Evolutionary conservation across 2,329 filamentous ascomycete species (phyloP), one percentile per base, ranked within the genome.

Genomic region (Plectosphaerella sp.): DNA sequence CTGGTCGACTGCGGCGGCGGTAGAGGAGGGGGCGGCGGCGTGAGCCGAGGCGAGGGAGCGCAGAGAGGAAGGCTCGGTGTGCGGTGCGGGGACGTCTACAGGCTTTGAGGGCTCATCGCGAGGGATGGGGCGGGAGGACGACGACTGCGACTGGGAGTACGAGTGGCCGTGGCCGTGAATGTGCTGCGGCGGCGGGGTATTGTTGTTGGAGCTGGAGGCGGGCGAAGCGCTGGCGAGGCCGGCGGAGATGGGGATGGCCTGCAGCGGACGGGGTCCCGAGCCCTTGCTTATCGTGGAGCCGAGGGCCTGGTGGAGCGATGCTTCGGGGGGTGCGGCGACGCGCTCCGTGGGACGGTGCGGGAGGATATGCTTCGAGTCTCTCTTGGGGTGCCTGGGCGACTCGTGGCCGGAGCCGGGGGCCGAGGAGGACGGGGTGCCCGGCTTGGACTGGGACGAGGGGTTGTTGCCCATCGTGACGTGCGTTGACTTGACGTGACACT

Each of bases 281-380:
- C 72, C 73, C 47, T 68, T 69, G 62, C 72, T 70, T 55, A 72
- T 72, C 56, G 77, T 80, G 52, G 78, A 81, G 59, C 80, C 80
- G 52, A 79, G 76, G 48, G 82, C 82, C 66, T 83, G 80, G 58
- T 82, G 77, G 56, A 82, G 75, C 48, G 83, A 84, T 50, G 79
- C 76, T 68, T 86, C 83, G 54, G 83, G 83, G 47, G 82, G 81
- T 51, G 79, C 82, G 60, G 77, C 77, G 54, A 76, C 78, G 58
- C 79, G 75, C 59, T 80, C 78, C 54, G 75, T 72, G 56, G 75
- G 72, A 58, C 82, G 79, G 57, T 79, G 75, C 54, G 79, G 73
- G 62, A 81, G 77, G 62, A 79, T 78, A 62, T 79, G 77, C 67
- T 73, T 73, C 57, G 71, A 72, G 58, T 77, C 73, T 61, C 67